Evolutionary conservation across 1,284 basidiomycete species (phyloP).

Genomic region (Spongiforma sp.): DNA sequence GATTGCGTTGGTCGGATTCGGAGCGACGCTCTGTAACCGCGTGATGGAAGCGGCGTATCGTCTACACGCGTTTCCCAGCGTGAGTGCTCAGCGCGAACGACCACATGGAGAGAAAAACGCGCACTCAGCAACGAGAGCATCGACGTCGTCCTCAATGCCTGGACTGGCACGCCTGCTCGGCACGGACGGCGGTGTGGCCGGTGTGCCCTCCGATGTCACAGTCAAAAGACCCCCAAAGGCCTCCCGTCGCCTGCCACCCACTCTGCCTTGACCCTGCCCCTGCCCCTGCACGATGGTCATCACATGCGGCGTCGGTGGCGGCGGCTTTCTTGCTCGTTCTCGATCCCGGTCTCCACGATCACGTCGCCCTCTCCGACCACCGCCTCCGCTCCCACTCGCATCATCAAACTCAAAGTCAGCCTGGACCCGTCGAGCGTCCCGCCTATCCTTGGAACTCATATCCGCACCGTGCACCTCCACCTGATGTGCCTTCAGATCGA

Average conservation of each 20-base stretch:
- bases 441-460: conserved; percentile 80
- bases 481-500: conserved; percentile 94
- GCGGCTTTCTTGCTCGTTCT: conserved; percentile 54
- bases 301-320: too few species aligned
- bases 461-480: conserved; percentile 85
- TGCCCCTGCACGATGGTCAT: conserved; percentile 33
- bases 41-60: conserved; percentile 73
- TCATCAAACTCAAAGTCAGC: conserved; percentile 84
- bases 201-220: conserved; percentile 39
- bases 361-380: conserved; percentile 45
- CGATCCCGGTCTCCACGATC: conserved; percentile 49
- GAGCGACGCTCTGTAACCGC: conserved; percentile 70
- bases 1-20: conserved; percentile 75
- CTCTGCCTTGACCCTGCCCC: conserved; percentile 41
- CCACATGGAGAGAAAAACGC: conserved; percentile 33
- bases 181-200: conserved; percentile 30
- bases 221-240: conserved; percentile 74
- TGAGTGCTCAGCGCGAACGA: neutral
- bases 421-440: conserved; percentile 79
- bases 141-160: conserved; percentile 50
- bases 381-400: conserved; percentile 43
- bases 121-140: conserved; percentile 61
- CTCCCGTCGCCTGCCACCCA: conserved; percentile 54
- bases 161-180: conserved; percentile 48
- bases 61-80: conserved; percentile 44